Conservation (phyloP, 2,329 filamentous ascomycete genomes). For the Cercospora brassicicola region DNA sequence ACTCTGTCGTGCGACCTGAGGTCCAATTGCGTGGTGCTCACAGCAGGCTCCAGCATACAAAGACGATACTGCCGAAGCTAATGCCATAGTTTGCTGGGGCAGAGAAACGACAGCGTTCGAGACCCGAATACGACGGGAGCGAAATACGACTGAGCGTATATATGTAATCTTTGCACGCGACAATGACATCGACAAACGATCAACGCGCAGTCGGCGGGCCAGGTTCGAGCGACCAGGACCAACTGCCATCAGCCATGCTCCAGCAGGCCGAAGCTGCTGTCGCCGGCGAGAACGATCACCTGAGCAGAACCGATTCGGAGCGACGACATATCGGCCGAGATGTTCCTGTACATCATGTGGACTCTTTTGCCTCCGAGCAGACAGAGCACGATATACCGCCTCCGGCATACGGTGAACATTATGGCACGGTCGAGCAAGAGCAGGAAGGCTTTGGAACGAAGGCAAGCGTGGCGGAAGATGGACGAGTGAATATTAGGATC, state of each 20-base stretch:
- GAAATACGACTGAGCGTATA: not conserved
- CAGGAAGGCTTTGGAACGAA: conserved; percentile 44
- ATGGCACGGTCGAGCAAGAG: conserved; percentile 41
- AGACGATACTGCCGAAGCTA: not conserved
- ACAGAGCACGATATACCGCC: conserved; percentile 37
- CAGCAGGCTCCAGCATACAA: not conserved
- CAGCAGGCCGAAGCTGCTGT: conserved; percentile 35
- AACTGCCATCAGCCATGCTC: conserved; percentile 31
- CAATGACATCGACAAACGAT: conserved; percentile 13
- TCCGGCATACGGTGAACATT: conserved; percentile 44
- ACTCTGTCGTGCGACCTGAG: not conserved
- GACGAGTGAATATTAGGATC: conserved; percentile 77
- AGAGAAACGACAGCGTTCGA: not conserved
- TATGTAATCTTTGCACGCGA: conserved; percentile 4
- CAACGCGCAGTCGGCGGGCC: conserved; percentile 7
- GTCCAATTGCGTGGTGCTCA: not conserved
- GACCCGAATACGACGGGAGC: conserved; percentile 6
- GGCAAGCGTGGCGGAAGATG: conserved; percentile 58
- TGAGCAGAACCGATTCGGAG: conserved; percentile 20
- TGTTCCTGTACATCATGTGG: conserved; percentile 23
- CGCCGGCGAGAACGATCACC: conserved; percentile 23
- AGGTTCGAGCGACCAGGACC: conserved; percentile 4
- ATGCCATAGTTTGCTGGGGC: conserved; percentile 6
- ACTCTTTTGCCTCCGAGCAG: conserved; percentile 12
- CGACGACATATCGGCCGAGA: conserved; percentile 33